These are phyloP conservation scores for Fusarium sp. DNA, from an alignment of 2,329 filamentous ascomycete genomes.

Conservation along the genomic window DNA sequence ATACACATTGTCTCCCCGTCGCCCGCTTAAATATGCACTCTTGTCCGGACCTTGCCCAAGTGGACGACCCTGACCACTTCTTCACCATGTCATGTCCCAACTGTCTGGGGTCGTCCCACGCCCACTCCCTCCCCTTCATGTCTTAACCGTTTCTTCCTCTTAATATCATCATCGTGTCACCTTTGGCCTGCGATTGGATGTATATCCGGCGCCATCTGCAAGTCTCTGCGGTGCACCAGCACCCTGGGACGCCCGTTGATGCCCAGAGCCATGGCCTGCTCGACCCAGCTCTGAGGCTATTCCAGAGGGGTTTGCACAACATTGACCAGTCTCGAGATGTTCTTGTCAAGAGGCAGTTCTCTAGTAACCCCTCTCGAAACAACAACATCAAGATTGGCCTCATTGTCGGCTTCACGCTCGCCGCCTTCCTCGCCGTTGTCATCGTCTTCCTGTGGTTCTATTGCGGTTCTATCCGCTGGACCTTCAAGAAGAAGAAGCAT, in stretches of 20 bases:
- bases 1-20: neutral
- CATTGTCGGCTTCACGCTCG: conserved; percentile 55
- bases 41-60: conserved; percentile 20
- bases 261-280: conserved; percentile 19
- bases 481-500: conserved; percentile 42
- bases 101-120: conserved; percentile 23
- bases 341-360: conserved; percentile 42
- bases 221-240: conserved; percentile 15
- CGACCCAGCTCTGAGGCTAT: conserved; percentile 10
- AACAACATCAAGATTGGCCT: conserved; percentile 58
- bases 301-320: neutral
- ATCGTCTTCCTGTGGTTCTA: conserved; percentile 55
- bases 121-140: conserved; percentile 28
- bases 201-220: conserved; percentile 44
- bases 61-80: conserved; percentile 9
- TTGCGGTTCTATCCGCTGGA: conserved; percentile 52
- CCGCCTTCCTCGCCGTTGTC: conserved; percentile 53
- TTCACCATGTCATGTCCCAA: conserved; percentile 24
- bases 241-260: conserved; percentile 12
- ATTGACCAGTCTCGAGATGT: neutral
- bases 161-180: neutral
- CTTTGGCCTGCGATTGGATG: conserved; percentile 39
- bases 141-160: conserved; percentile 4
- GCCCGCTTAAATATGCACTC: conserved; percentile 37
- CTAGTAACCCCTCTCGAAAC: conserved; percentile 44